These are phyloP conservation scores for Musa beccarii DNA, from an alignment of 176 grass and related monocot genomes.

Conservation along the genomic window DNA sequence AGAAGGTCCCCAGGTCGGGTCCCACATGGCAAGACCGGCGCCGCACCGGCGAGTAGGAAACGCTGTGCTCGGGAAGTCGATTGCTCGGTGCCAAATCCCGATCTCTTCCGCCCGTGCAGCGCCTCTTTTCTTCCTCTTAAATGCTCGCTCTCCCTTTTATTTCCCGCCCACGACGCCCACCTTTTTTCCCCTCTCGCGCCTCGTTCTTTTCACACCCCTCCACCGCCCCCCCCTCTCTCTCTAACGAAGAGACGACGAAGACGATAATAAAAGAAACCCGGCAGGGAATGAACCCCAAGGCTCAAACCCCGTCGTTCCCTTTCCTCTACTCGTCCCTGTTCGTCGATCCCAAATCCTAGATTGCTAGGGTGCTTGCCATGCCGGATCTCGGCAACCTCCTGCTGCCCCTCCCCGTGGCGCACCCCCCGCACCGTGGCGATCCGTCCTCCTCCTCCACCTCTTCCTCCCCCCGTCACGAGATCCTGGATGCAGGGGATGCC, in stretches of 20 bases:
- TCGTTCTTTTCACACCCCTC: too few relatives aligned
- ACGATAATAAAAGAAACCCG: not conserved
- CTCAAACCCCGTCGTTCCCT: not conserved
- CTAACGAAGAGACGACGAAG: not conserved
- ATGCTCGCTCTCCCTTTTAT: too few relatives aligned
- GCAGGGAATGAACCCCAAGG: not conserved
- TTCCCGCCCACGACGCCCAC: too few relatives aligned
- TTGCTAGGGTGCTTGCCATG: not conserved
- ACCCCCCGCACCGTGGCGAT: not conserved
- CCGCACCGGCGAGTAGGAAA: too few relatives aligned
- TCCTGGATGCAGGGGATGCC: not conserved
- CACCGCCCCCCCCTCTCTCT: not conserved
- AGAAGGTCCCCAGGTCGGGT: too few relatives aligned
- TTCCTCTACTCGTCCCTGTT: not conserved
- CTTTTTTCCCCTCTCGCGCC: too few relatives aligned
- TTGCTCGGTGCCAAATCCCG: too few relatives aligned
- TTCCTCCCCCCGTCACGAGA: not conserved
- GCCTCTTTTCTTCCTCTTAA: too few relatives aligned
- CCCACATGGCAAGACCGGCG: too few relatives aligned
- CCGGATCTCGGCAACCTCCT: conserved; percentile 15
- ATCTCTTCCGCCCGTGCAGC: too few relatives aligned
- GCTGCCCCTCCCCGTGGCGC: not conserved
- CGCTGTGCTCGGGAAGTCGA: too few relatives aligned
- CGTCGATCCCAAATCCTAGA: not conserved
- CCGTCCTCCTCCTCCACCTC: not conserved